phyloP scores from a whole-genome alignment of 257 asterid species.

The Solanum chiquidenum region DNA sequence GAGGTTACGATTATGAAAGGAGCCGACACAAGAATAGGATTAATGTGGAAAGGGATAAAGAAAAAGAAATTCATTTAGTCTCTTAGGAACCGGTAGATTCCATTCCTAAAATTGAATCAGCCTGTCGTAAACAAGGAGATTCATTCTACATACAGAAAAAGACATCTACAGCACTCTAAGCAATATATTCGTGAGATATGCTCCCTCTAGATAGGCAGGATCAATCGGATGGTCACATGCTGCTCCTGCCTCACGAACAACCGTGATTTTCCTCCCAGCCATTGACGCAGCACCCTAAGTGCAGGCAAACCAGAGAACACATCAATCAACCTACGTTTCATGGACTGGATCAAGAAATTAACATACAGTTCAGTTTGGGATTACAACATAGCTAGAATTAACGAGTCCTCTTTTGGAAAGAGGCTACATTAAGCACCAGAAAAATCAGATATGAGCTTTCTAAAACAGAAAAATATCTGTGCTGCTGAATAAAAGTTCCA shows the following conservation, averaged over 20 bases:
- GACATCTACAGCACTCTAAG: slow-evolving; percentile 45
- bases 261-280: slow-evolving; percentile 69
- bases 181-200: slow-evolving; percentile 66
- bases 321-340: neutral
- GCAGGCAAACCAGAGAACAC: neutral
- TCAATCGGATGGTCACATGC: slow-evolving; percentile 83
- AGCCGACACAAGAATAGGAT: neutral
- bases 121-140: neutral
- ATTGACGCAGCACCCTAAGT: slow-evolving; percentile 72
- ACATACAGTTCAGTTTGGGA: neutral
- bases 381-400: neutral
- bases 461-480: neutral
- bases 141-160: neutral
- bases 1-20: neutral
- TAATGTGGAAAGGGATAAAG: neutral
- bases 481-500: neutral
- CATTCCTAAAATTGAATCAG: neutral
- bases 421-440: neutral
- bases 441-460: neutral
- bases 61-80: neutral
- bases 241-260: slow-evolving; percentile 75
- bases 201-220: slow-evolving; percentile 82
- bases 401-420: neutral
- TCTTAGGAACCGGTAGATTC: neutral
- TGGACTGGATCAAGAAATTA: neutral